Evolutionary conservation across 2,329 filamentous ascomycete species (phyloP).

Genomic region (Domatiomyces globalis): DNA sequence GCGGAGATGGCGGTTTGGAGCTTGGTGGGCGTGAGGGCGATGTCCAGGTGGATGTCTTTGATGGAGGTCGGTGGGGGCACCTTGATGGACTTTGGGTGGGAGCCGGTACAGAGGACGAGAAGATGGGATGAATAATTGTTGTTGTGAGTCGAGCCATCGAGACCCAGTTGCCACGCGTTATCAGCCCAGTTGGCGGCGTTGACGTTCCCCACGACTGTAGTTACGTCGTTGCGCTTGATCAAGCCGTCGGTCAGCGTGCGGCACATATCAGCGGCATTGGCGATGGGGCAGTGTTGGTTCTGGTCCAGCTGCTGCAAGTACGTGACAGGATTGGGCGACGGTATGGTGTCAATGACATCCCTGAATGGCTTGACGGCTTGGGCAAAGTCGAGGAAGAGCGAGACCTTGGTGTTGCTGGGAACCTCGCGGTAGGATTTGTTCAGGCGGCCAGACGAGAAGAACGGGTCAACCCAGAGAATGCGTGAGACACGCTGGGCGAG

Average conservation of each 20-base stretch:
- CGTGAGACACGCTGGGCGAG: conserved; percentile 37
- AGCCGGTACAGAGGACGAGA: conserved; percentile 47
- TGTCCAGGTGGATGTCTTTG: conserved; percentile 32
- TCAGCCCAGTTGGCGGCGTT: conserved; percentile 23
- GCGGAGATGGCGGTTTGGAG: conserved; percentile 8
- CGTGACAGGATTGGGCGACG: conserved; percentile 41
- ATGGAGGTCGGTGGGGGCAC: conserved; percentile 29
- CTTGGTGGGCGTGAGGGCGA: conserved; percentile 33
- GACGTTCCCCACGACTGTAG: conserved; percentile 23
- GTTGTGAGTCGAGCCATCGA: conserved; percentile 9
- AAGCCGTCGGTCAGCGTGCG: conserved; percentile 32
- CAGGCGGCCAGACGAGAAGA: conserved; percentile 40
- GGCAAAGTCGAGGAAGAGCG: conserved; percentile 44
- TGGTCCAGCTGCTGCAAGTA: conserved; percentile 40
- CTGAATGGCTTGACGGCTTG: conserved; percentile 40
- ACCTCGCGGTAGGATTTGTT: conserved; percentile 46
- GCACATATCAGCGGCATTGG: conserved; percentile 44
- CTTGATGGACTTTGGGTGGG: conserved; percentile 33
- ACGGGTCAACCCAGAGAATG: conserved; percentile 46
- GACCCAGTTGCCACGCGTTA: conserved; percentile 16
- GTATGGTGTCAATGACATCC: conserved; percentile 34
- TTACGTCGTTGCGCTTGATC: conserved; percentile 25
- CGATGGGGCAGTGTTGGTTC: conserved; percentile 43
- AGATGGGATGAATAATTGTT: conserved; percentile 22
- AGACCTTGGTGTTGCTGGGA: conserved; percentile 49